phyloP scores from a whole-genome alignment of 768 basidiomycete species.

The Infundibulicybe gibba region DNA sequence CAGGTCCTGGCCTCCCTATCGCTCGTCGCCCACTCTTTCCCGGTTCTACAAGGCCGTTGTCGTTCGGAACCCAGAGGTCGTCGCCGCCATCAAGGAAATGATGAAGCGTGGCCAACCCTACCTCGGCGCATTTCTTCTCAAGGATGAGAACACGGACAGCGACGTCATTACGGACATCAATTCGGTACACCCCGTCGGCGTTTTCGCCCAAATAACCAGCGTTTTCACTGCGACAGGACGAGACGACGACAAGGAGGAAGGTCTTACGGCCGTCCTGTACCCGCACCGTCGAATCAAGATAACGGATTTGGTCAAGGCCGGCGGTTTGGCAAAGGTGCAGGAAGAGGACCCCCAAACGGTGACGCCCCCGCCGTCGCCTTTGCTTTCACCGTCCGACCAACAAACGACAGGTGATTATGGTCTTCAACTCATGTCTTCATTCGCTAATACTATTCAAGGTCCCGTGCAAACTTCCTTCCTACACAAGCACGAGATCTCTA shows the following conservation, averaged over 20 bases:
- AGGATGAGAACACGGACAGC: slow-evolving; percentile 89
- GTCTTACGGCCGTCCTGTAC: slow-evolving; percentile 92
- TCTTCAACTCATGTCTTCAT: slow-evolving; percentile 1
- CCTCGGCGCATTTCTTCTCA: slow-evolving; percentile 93
- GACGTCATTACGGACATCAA: slow-evolving; percentile 88
- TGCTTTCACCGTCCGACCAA: slow-evolving; percentile 20
- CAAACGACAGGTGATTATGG: slow-evolving; percentile 4
- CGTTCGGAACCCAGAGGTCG: slow-evolving; percentile 85
- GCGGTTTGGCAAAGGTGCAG: slow-evolving; percentile 32
- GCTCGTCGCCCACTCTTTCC: slow-evolving; percentile 95
- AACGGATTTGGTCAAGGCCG: slow-evolving; percentile 78
- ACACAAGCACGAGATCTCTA: slow-evolving; percentile 76
- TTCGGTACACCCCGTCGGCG: slow-evolving; percentile 89
- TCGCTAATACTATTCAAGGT: slow-evolving; percentile 24
- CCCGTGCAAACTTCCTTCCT: slow-evolving; percentile 84
- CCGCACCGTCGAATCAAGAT: slow-evolving; percentile 90
- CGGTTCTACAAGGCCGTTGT: slow-evolving; percentile 99
- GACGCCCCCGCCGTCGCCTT: slow-evolving; percentile 43
- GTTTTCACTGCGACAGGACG: slow-evolving; percentile 64
- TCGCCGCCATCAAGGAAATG: slow-evolving; percentile 93
- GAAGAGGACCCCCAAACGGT: slow-evolving; percentile 43
- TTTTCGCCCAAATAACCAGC: slow-evolving; percentile 96
- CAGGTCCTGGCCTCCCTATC: slow-evolving; percentile 95
- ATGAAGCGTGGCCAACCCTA: slow-evolving; percentile 97
- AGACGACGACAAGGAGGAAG: slow-evolving; percentile 74